These are phyloP conservation scores for Peltaster fructicola DNA, from an alignment of 2,329 filamentous ascomycete species.

Conservation along the genomic window DNA sequence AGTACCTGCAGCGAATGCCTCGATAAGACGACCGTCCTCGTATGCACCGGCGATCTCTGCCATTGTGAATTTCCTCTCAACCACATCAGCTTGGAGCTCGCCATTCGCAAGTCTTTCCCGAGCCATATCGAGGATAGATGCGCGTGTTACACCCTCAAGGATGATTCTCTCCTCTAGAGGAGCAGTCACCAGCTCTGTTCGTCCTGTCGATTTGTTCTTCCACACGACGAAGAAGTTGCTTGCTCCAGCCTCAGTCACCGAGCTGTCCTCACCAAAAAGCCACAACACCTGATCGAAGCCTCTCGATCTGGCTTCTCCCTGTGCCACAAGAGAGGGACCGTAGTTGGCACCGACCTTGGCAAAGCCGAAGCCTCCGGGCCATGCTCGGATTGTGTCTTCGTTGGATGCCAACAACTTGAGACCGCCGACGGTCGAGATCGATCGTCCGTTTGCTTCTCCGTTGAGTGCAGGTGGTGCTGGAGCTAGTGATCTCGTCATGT, in stretches of 20 bases:
- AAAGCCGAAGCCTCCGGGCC: slow-evolving; percentile 83
- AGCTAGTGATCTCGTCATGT: slow-evolving; percentile 20
- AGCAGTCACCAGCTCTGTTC: slow-evolving; percentile 60
- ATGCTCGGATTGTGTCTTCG: slow-evolving; percentile 73
- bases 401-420: slow-evolving; percentile 28
- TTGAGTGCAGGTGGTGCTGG: slow-evolving; percentile 13
- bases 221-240: slow-evolving; percentile 84
- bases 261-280: slow-evolving; percentile 62
- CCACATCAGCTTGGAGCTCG: slow-evolving; percentile 36
- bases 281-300: slow-evolving; percentile 89
- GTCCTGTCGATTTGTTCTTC: slow-evolving; percentile 41
- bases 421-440: slow-evolving; percentile 3
- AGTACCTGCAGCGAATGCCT: slow-evolving; percentile 76
- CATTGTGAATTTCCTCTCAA: slow-evolving; percentile 73
- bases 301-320: slow-evolving; percentile 50
- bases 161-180: slow-evolving; percentile 68
- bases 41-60: slow-evolving; percentile 55
- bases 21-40: slow-evolving; percentile 58
- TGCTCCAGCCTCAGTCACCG: slow-evolving; percentile 80
- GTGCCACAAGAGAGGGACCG: slow-evolving; percentile 64
- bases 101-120: slow-evolving; percentile 38
- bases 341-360: slow-evolving; percentile 93
- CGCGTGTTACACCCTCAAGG: slow-evolving; percentile 72
- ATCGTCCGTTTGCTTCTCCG: slow-evolving; percentile 14
- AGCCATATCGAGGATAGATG: slow-evolving; percentile 59